Conservation (phyloP, 345 rosid species). For the sweet orange (Citrus sinensis) region DNA sequence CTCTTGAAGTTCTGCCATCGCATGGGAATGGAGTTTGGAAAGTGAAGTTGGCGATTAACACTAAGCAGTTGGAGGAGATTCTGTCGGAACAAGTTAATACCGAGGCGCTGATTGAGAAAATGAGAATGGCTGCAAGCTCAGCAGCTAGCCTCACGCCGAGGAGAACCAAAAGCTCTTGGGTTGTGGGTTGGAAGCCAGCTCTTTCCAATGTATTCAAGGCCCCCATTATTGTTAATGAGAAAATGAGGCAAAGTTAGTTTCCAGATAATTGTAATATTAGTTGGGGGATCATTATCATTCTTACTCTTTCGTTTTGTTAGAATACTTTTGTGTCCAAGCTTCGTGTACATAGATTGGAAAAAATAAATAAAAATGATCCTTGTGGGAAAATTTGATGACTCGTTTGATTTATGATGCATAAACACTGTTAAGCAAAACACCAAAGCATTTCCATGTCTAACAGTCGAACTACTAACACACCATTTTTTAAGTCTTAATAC, state of each 20-base stretch:
- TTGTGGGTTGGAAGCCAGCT: conserved; percentile 25
- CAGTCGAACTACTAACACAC: not conserved
- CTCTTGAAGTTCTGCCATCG: conserved; percentile 48
- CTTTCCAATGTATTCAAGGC: conserved; percentile 25
- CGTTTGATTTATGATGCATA: not conserved
- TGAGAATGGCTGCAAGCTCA: conserved; percentile 57
- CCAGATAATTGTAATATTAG: not conserved
- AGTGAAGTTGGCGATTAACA: conserved; percentile 60
- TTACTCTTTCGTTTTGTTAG: not conserved
- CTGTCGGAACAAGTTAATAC: conserved; percentile 58
- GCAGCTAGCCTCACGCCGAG: conserved; percentile 22
- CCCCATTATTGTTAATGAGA: not conserved
- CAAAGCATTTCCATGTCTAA: not conserved
- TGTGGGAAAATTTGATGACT: not conserved
- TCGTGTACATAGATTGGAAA: not conserved
- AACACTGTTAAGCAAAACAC: not conserved
- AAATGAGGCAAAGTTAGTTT: not conserved
- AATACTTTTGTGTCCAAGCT: not conserved
- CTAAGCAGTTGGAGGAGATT: conserved; percentile 64
- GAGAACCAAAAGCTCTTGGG: conserved; percentile 25
- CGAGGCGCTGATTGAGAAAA: conserved; percentile 66
- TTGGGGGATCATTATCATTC: not conserved
- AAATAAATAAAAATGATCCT: too few species aligned
- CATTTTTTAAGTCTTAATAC: not conserved
- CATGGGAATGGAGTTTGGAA: conserved; percentile 65